Conservation (phyloP, 139 green algal genomes). For the Chlamydomonas urium region DNA sequence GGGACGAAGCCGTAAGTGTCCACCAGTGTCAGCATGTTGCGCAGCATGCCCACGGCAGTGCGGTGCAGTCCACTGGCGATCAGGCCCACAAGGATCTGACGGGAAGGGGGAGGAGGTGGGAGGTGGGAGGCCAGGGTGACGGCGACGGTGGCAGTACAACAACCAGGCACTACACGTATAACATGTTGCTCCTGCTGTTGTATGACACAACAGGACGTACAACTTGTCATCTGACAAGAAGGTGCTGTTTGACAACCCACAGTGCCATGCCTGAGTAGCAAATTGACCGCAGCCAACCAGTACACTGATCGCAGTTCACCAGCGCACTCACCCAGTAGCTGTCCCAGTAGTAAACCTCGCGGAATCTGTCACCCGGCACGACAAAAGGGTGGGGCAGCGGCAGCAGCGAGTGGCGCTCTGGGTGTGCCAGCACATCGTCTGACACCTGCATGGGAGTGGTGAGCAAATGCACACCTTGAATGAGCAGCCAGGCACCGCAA, state of each 20-base stretch:
- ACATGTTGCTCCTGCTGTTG: too few relatives aligned
- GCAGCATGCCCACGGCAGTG: slow-evolving; percentile 54
- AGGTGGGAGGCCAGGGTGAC: too few relatives aligned
- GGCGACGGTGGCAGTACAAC: too few relatives aligned
- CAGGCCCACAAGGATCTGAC: slow-evolving; percentile 68
- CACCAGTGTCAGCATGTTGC: slow-evolving; percentile 72
- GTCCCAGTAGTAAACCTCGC: slow-evolving; percentile 89
- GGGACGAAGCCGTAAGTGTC: slow-evolving; percentile 75
- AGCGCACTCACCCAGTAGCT: slow-evolving; percentile 54
- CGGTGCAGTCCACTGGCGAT: slow-evolving; percentile 64
- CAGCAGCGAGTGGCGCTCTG: slow-evolving; percentile 61
- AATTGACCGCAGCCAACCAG: too few relatives aligned
- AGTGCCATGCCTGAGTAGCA: too few relatives aligned
- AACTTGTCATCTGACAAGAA: too few relatives aligned
- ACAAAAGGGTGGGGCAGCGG: slow-evolving; percentile 67
- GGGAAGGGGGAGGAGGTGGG: too few relatives aligned
- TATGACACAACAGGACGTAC: too few relatives aligned
- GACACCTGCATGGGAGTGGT: slow-evolving; percentile 16
- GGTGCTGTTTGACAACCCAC: too few relatives aligned
- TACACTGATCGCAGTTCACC: too few relatives aligned
- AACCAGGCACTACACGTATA: too few relatives aligned
- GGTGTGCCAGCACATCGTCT: neutral
- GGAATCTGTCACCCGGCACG: slow-evolving; percentile 80
- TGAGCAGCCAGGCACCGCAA: neutral
- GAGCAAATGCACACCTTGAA: neutral